These are phyloP conservation scores for Aspergillus luchuensis DNA, from an alignment of 2,329 filamentous ascomycete species.

Conservation along the genomic window DNA sequence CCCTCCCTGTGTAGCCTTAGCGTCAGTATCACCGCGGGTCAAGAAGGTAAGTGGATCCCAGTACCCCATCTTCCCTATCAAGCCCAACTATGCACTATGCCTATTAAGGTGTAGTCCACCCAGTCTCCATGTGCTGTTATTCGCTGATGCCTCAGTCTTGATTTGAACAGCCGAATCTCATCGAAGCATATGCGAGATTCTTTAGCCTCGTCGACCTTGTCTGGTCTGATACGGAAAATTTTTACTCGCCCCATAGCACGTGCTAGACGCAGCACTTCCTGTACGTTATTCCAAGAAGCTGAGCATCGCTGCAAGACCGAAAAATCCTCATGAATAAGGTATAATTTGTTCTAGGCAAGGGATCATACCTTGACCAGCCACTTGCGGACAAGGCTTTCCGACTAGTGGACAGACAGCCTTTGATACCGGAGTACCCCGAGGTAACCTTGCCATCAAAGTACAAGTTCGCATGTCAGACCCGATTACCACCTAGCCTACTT, in stretches of 20 bases:
- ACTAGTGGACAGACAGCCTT: no score
- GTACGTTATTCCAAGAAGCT: background rate
- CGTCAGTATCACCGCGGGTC: constrained; percentile 3
- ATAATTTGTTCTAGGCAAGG: no score
- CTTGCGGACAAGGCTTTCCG: no score
- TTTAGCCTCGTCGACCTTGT: background rate
- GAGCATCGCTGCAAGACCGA: background rate
- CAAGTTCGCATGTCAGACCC: no score
- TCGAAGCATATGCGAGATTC: constrained; percentile 1
- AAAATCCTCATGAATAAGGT: no score
- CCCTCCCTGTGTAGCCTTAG: constrained; percentile 6
- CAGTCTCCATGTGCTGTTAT: background rate
- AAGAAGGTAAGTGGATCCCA: background rate
- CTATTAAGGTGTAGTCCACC: background rate
- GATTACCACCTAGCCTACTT: no score
- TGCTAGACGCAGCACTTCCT: background rate
- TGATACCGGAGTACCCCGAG: no score
- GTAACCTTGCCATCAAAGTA: no score
- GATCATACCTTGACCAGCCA: no score
- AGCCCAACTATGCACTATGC: background rate
- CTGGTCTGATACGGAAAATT: background rate
- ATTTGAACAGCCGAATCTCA: constrained; percentile 3
- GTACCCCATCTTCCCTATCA: constrained; percentile 6
- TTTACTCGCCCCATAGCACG: background rate
- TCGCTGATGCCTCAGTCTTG: background rate